Evolutionary conservation across 805 yeast genomes (phyloP).

Genomic region (Priceomyces haplophilus): DNA sequence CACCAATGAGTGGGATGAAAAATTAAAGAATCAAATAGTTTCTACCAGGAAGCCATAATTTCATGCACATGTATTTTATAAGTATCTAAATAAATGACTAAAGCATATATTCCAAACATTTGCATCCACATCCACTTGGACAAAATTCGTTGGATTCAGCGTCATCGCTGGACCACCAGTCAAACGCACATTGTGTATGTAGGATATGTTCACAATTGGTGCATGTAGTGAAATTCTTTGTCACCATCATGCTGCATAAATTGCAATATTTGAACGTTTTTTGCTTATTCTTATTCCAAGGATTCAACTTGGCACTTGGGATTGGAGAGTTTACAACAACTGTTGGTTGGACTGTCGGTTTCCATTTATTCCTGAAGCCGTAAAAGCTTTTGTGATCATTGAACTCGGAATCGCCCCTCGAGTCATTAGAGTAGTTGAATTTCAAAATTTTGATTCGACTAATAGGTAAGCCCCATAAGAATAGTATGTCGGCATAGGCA

Average conservation of each 20-base stretch:
- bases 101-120: conserved; percentile 43
- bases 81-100: conserved; percentile 1
- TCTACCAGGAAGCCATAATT: conserved; percentile 38
- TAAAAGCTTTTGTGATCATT: conserved; percentile 35
- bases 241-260: conserved; percentile 60
- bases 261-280: conserved; percentile 49
- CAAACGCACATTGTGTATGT: conserved; percentile 73
- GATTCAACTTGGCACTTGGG: conserved; percentile 18
- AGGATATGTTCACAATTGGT: conserved; percentile 72
- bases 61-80: background rate
- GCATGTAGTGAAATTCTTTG: conserved; percentile 64
- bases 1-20: conserved; percentile 68
- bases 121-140: conserved; percentile 84
- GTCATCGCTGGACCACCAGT: conserved; percentile 63
- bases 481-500: conserved; percentile 75
- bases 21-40: conserved; percentile 68
- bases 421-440: conserved; percentile 46
- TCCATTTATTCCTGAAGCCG: conserved; percentile 25
- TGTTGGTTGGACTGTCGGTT: conserved; percentile 17
- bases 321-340: conserved; percentile 26
- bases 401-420: conserved; percentile 17
- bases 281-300: conserved; percentile 30
- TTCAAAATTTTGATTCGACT: conserved; percentile 76
- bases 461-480: conserved; percentile 81
- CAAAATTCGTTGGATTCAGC: conserved; percentile 44